These are phyloP conservation scores for Nicotiana obtusifolia DNA, from an alignment of 257 asterid species.

Conservation along the genomic window DNA sequence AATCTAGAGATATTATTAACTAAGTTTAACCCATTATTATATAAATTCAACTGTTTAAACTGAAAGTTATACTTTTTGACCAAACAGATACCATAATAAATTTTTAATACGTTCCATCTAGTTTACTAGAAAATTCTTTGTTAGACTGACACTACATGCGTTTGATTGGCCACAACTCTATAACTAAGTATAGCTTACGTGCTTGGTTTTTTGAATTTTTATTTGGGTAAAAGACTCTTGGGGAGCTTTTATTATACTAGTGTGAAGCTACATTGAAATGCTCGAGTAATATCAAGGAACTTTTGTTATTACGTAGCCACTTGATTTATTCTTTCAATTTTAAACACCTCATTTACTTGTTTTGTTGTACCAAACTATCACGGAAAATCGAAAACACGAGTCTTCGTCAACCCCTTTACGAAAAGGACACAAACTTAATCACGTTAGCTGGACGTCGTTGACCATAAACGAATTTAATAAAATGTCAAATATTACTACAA, in stretches of 20 bases:
- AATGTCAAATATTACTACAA: not conserved
- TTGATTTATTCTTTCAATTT: not conserved
- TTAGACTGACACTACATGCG: not conserved
- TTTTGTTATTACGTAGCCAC: not conserved
- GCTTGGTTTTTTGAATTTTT: too few species aligned
- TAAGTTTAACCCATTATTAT: too few species aligned
- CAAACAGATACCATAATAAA: not conserved
- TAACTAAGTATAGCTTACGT: not conserved
- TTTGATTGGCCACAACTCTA: not conserved
- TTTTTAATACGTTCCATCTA: not conserved
- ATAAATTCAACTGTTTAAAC: too few species aligned
- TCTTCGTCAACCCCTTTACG: not conserved
- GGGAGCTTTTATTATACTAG: not conserved
- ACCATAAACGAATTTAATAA: not conserved
- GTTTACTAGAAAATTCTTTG: not conserved
- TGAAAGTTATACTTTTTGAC: too few species aligned
- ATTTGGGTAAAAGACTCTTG: not conserved
- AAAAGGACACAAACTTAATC: not conserved
- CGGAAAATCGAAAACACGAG: not conserved
- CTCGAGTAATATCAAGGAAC: not conserved
- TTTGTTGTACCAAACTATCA: not conserved
- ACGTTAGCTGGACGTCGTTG: not conserved
- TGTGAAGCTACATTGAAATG: not conserved
- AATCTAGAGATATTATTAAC: too few species aligned
- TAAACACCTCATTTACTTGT: not conserved